phyloP scores from a whole-genome alignment of 768 basidiomycete species.

The Mycena alexandri region DNA sequence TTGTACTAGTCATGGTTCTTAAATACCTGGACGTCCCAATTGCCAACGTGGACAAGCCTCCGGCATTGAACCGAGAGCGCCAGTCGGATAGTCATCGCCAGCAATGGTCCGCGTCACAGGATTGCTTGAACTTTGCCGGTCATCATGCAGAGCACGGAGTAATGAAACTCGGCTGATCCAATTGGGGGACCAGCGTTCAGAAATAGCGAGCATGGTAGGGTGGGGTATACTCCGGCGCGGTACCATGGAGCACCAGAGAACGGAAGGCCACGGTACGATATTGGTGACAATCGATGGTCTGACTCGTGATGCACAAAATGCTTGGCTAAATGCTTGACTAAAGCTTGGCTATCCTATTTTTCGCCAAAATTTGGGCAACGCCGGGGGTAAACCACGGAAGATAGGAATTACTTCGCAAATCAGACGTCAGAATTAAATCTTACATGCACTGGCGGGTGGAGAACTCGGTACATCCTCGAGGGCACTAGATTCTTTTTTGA shows the following conservation, averaged over 20 bases:
- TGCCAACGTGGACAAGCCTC: constrained; percentile 8
- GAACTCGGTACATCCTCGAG: background rate
- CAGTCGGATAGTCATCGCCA: constrained; percentile 14
- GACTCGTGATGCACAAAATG: constrained; percentile 11
- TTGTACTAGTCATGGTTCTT: constrained; percentile 5
- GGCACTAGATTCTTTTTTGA: background rate
- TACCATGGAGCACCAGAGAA: background rate
- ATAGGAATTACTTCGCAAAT: constrained; percentile 9
- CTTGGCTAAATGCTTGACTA: constrained; percentile 10
- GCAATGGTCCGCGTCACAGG: constrained; percentile 15
- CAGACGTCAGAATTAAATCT: background rate
- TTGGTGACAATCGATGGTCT: background rate
- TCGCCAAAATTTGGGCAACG: constrained; percentile 2
- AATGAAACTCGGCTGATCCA: constrained; percentile 1
- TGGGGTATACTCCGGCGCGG: background rate
- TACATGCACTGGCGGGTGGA: background rate
- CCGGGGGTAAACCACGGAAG: constrained; percentile 5
- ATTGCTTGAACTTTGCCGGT: constrained; percentile 3
- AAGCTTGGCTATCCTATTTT: background rate
- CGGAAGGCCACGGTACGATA: constrained; percentile 3
- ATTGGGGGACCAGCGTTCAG: constrained; percentile 8
- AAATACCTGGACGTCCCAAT: constrained; percentile 4
- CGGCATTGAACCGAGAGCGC: constrained; percentile 15
- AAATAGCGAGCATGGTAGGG: constrained; percentile 7
- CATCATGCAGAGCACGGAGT: constrained; percentile 2